Evolutionary conservation across 1,284 basidiomycete species (phyloP), one percentile per base, ranked within the genome.

Genomic region (Microbotryum intermedium): DNA sequence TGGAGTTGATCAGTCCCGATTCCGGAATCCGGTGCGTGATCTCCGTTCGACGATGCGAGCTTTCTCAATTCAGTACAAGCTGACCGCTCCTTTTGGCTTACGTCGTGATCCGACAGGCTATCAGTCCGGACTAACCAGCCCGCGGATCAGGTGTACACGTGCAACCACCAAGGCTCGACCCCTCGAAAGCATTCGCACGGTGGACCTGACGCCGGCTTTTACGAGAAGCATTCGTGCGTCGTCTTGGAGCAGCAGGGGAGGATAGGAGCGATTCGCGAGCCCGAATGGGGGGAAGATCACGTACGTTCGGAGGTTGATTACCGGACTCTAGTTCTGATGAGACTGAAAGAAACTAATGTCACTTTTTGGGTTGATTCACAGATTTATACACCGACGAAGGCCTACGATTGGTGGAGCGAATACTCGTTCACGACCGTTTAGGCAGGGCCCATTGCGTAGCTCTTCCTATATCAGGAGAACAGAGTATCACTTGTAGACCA

Each of bases 191-290:
- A 51, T 11, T 71, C 71, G 53, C 80, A 81, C 62, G 78, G 77
- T 11, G 80, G 80, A 0, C 78, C 79, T 16, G 2, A 51, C 25
- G 23, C 56, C 4, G 62, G 57, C 8, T 53, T 70, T 26, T 79
- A 80, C 66, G 71, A 71, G 7, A 70, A 78, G 54, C 74, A 78
- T 58, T 77, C 77, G 3, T 80, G 79, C 57, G 60, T 81, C 20
- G 80, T 79, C 20, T 74, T 81, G 42, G 80, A 81, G 68, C 78
- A 77, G 53, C 77, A 81, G 66, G 76, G 77, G 6, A 72, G 74
- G 50, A 79, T 81, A 26, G 80, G 79, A 64, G 79, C 75, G 7
- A 78, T 81, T 57, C 80, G 80, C 70, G 77, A 80, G 55, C 78
- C 77, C 3, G 73, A 77, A 57, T 79, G 77, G 68, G 73, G 74